Evolutionary conservation across 441 rosid species (phyloP), one percentile per base, ranked within the genome.

Genomic region (Croton setiger): DNA sequence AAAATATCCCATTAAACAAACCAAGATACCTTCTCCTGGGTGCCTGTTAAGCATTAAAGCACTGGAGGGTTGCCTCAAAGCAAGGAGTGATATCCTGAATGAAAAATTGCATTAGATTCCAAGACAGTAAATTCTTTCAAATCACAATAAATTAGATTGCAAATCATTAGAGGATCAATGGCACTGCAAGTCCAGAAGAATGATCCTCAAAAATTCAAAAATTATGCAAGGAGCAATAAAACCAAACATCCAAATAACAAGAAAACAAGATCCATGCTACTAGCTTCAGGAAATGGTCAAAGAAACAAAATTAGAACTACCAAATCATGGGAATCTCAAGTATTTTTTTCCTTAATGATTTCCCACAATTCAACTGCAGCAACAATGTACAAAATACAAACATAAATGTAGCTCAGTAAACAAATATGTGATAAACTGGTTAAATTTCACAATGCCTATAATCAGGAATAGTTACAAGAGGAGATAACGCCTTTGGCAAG

Each of bases 11-110:
- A 85, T 75, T 76, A 79, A 84, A 84, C 92, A 87, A 81, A 86
- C 96, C 94, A 90, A 84, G 90, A 81, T 96, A 96, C 99, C 99
- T 96, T 96, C 97, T 88, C 91, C 95, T 76, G 90, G 83, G 87
- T 87, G 93, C 91, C 92, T 84, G 82, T 85, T 73, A 85, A 88
- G 84, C 96, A 88, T 79, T 75, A 85, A 92, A 86, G 85, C 90
- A 85, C 87, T 80, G 83, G 92, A 87, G 84, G 82, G 74, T 75
- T 81, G 88, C 88, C 96, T 81, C 93, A 87, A 78, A 86, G 90
- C 90, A 80, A 79, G 86, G 83, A 79, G 83, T 79, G 84, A 70
- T 74, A 79, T 86, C 98, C 97, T 96, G 98, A 85, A 91, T 59
- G 87, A 91, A 89, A 91, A 86, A 86, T 63, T 67, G 68, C 80